phyloP scores from a whole-genome alignment of 2,329 filamentous ascomycete species.

The Neofusicoccum sp. region DNA sequence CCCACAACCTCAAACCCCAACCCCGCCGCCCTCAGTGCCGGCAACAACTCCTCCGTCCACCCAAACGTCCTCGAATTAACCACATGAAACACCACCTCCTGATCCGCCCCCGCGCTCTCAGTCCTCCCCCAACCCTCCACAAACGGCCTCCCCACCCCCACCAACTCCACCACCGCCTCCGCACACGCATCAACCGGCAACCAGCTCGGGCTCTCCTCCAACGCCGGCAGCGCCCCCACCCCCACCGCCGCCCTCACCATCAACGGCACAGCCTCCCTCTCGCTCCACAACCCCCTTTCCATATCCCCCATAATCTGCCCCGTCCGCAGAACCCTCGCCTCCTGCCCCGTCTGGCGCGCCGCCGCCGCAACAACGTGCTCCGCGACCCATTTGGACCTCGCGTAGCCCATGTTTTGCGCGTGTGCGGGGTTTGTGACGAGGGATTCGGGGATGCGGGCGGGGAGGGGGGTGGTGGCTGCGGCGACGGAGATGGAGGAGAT shows the following conservation, averaged over 20 bases:
- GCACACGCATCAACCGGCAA: conserved; percentile 46
- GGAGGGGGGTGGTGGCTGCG: conserved; percentile 32
- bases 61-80: conserved; percentile 50
- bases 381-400: conserved; percentile 49
- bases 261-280: conserved; percentile 50
- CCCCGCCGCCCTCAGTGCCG: conserved; percentile 46
- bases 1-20: conserved; percentile 28
- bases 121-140: background rate
- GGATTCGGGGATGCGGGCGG: conserved; percentile 35
- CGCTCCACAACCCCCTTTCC: conserved; percentile 48
- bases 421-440: conserved; percentile 35
- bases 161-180: conserved; percentile 40
- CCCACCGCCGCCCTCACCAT: conserved; percentile 49
- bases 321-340: conserved; percentile 40
- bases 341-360: conserved; percentile 13
- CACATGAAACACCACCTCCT: conserved; percentile 44
- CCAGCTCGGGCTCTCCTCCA: conserved; percentile 41
- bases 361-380: conserved; percentile 43
- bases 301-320: conserved; percentile 52
- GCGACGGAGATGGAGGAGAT: conserved; percentile 48
- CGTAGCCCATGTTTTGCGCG: conserved; percentile 54
- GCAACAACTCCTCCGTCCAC: conserved; percentile 55
- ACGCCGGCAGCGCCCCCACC: conserved; percentile 45
- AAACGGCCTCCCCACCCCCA: background rate
- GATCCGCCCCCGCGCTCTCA: background rate